phyloP scores from a whole-genome alignment of 2,329 filamentous ascomycete species.

The Neurospora crassa region DNA sequence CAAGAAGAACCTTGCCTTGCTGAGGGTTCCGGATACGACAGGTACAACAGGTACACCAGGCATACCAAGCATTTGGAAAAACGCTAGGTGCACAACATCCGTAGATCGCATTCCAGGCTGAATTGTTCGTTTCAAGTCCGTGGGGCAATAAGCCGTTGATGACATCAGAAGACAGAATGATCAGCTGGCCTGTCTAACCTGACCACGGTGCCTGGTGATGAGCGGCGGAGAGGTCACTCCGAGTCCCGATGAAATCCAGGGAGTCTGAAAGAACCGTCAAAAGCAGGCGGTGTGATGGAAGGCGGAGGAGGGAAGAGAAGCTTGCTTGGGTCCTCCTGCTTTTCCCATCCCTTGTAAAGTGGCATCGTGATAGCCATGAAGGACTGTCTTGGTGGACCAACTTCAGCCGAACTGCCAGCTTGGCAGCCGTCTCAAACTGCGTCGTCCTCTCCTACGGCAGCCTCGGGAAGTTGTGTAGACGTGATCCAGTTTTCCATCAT shows the following conservation, averaged over 20 bases:
- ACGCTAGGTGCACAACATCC: neutral
- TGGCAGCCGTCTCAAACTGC: constrained; percentile 5
- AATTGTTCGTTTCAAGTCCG: neutral
- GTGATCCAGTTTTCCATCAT: constrained; percentile 80
- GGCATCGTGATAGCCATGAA: neutral
- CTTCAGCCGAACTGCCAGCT: neutral
- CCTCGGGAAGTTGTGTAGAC: constrained; percentile 58
- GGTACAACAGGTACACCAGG: neutral
- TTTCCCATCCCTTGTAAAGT: neutral
- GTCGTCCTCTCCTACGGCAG: constrained; percentile 23
- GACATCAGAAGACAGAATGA: neutral
- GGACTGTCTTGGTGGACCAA: neutral
- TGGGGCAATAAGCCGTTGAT: neutral
- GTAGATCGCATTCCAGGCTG: neutral
- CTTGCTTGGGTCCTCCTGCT: neutral
- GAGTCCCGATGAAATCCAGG: neutral
- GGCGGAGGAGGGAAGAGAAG: neutral
- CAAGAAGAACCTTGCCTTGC: constrained; percentile 1
- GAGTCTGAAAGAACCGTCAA: neutral
- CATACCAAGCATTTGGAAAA: neutral
- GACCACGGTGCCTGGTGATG: neutral
- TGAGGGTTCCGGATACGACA: neutral
- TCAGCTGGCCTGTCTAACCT: neutral
- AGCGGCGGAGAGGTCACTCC: neutral
- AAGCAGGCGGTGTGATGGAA: neutral